A percentile compares a stretch with the other conserved stretches of the same genome.
Evolutionary conservation across 2,329 filamentous ascomycete genomes (phyloP).

Genomic region (Pseudogymnoascus sp.): DNA sequence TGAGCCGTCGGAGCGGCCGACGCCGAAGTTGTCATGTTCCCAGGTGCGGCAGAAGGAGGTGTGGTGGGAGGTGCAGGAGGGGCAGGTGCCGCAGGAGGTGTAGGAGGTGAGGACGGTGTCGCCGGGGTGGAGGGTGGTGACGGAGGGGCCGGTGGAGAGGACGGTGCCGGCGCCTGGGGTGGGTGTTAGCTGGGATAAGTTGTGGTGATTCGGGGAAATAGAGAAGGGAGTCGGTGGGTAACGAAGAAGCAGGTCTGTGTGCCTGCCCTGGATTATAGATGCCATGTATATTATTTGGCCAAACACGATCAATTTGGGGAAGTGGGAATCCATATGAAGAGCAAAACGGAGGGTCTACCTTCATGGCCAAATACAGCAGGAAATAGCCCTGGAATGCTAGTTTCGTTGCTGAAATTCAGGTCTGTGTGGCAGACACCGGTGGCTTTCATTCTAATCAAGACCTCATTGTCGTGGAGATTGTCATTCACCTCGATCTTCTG

Average conservation of each 20-base stretch:
- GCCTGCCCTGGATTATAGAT: neutral
- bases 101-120: conserved; percentile 30
- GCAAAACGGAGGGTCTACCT: conserved; percentile 16
- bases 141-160: conserved; percentile 14
- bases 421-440: conserved; percentile 28
- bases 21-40: conserved; percentile 21
- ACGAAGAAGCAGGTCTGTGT: neutral
- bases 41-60: conserved; percentile 25
- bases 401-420: conserved; percentile 16
- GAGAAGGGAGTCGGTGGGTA: neutral
- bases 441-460: conserved; percentile 30
- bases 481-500: conserved; percentile 19
- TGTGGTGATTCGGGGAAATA: neutral
- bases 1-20: conserved; percentile 15
- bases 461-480: conserved; percentile 22
- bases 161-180: conserved; percentile 17
- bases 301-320: neutral
- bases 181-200: neutral
- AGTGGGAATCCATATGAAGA: neutral
- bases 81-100: conserved; percentile 28
- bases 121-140: conserved; percentile 13
- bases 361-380: conserved; percentile 27
- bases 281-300: neutral
- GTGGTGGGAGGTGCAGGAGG: conserved; percentile 23
- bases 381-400: conserved; percentile 16